Evolutionary conservation across 768 basidiomycete species (phyloP).

Genomic region (Boletus huronensis): DNA sequence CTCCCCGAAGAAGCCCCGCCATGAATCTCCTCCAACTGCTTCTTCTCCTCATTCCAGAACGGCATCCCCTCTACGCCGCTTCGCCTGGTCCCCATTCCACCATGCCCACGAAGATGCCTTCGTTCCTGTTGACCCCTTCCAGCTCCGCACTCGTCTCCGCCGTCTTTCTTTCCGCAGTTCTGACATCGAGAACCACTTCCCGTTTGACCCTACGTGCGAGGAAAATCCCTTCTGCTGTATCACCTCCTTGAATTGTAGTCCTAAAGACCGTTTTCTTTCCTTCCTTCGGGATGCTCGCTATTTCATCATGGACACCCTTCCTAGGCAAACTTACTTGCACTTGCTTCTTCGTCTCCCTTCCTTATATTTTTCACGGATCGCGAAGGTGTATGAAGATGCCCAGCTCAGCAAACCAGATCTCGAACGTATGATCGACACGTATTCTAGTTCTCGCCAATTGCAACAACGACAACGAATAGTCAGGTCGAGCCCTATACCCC

Average conservation of each 20-base stretch:
- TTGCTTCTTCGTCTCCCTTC: conserved; percentile 68
- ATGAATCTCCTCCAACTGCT: conserved; percentile 25
- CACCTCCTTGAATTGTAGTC: conserved; percentile 12
- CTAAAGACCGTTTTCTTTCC: conserved; percentile 11
- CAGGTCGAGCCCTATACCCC: conserved; percentile 28
- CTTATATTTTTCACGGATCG: conserved; percentile 76
- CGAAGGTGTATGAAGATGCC: conserved; percentile 72
- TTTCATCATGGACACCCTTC: conserved; percentile 36
- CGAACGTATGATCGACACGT: conserved; percentile 43
- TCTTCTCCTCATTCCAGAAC: conserved; percentile 40
- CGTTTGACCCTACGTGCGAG: conserved; percentile 23
- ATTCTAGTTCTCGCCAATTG: conserved; percentile 20
- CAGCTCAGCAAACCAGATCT: conserved; percentile 76
- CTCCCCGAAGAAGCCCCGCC: conserved; percentile 20
- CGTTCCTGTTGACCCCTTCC: conserved; percentile 54
- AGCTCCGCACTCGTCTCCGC: conserved; percentile 24
- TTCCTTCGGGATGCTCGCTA: conserved; percentile 21
- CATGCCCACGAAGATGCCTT: conserved; percentile 53
- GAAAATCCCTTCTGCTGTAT: conserved; percentile 24
- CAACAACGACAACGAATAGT: conserved; percentile 12
- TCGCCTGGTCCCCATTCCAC: conserved; percentile 53
- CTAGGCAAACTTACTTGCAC: conserved; percentile 43
- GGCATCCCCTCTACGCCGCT: conserved; percentile 56
- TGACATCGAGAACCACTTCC: conserved; percentile 16
- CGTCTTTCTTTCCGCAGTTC: conserved; percentile 21